phyloP scores from a whole-genome alignment of 2,329 filamentous ascomycete species.

The Exophiala bonariae region DNA sequence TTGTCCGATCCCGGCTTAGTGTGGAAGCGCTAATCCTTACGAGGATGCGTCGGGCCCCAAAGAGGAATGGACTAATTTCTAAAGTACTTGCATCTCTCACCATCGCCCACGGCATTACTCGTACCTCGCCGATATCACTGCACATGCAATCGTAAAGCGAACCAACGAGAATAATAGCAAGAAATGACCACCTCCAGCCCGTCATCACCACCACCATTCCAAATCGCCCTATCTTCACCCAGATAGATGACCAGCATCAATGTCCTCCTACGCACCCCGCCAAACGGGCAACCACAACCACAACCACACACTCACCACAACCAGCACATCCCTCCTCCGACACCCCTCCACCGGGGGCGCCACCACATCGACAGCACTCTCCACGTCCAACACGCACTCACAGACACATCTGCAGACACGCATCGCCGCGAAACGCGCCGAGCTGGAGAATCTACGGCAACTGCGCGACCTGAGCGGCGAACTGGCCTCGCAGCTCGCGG shows the following conservation, averaged over 20 bases:
- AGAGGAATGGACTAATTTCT: no score
- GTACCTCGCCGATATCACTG: no score
- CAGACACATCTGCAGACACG: constrained; percentile 60
- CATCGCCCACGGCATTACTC: no score
- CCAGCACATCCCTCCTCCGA: constrained; percentile 6
- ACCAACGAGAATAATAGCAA: no score
- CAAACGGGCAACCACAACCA: constrained; percentile 33
- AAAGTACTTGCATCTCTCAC: no score
- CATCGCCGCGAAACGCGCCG: constrained; percentile 63
- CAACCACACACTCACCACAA: constrained; percentile 6
- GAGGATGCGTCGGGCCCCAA: no score
- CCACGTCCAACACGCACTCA: constrained; percentile 32
- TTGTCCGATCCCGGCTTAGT: no score
- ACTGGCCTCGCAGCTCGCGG: constrained; percentile 64
- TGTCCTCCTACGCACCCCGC: constrained; percentile 40
- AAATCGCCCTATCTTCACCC: no score
- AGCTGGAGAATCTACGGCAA: constrained; percentile 63
- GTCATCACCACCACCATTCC: no score
- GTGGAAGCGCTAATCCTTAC: no score
- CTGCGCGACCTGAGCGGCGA: constrained; percentile 61
- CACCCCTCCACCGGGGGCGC: constrained; percentile 13
- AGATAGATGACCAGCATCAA: constrained; percentile 22
- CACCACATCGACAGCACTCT: background rate
- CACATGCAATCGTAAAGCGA: no score
- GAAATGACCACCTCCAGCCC: no score